phyloP scores from a whole-genome alignment of 208 protist genomes.

The Naegleria lovaniensis region DNA sequence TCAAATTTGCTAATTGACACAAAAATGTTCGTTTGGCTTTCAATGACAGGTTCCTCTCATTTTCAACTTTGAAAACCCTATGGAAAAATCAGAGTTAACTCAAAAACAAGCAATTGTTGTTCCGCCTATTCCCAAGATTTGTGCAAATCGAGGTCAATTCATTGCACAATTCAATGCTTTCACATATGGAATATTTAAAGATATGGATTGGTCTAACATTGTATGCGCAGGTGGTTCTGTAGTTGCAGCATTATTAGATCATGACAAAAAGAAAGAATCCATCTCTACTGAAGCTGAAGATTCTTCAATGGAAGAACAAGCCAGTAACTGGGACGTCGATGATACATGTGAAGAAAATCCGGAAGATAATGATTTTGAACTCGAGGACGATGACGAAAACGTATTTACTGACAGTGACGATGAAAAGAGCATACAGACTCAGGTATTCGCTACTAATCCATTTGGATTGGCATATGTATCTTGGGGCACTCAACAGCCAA shows the following conservation, averaged over 20 bases:
- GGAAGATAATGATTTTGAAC: too few species aligned
- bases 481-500: not conserved
- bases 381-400: too few species aligned
- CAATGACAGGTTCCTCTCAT: not conserved
- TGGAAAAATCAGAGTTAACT: not conserved
- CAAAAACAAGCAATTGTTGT: not conserved
- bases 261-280: not conserved
- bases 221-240: not conserved
- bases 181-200: not conserved
- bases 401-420: too few species aligned
- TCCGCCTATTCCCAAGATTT: not conserved
- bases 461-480: too few species aligned
- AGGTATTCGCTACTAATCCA: too few species aligned
- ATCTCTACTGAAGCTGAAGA: not conserved
- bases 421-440: too few species aligned
- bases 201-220: not conserved
- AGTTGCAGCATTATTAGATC: not conserved
- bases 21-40: too few species aligned
- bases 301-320: not conserved
- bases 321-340: not conserved
- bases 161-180: slow-evolving; percentile 3
- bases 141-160: not conserved
- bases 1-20: too few species aligned
- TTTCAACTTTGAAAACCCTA: not conserved
- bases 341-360: not conserved